These are phyloP conservation scores for Alternaria conjuncta DNA, from an alignment of 2,329 filamentous ascomycete genomes.

Conservation along the genomic window DNA sequence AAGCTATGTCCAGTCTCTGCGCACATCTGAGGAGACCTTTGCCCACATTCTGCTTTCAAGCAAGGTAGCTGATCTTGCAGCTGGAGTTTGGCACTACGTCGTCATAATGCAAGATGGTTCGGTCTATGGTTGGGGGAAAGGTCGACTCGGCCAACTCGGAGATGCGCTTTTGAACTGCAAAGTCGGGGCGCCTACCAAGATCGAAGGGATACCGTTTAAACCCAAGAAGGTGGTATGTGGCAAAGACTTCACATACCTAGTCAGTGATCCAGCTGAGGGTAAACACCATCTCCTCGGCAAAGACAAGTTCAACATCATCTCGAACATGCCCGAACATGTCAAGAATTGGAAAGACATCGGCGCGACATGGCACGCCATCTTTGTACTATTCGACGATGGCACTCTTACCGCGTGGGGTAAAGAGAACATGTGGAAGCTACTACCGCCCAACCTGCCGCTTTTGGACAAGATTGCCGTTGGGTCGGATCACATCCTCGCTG, in stretches of 20 bases:
- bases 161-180: too few species aligned
- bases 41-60: too few species aligned
- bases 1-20: too few species aligned
- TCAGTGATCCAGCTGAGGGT: constrained; percentile 62
- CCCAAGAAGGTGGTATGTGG: constrained; percentile 75
- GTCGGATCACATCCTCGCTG: constrained; percentile 85
- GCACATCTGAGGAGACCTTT: too few species aligned
- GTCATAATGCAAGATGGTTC: too few species aligned
- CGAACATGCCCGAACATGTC: constrained; percentile 61
- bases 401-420: constrained; percentile 77
- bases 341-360: constrained; percentile 70
- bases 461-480: constrained; percentile 75
- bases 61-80: too few species aligned
- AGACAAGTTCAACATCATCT: constrained; percentile 73
- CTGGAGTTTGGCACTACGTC: too few species aligned
- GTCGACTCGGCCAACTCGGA: too few species aligned
- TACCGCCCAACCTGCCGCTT: constrained; percentile 66
- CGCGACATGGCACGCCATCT: constrained; percentile 84
- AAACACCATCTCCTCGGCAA: constrained; percentile 72
- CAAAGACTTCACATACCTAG: constrained; percentile 82
- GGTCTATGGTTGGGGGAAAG: too few species aligned
- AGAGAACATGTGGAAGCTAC: constrained; percentile 82
- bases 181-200: too few species aligned
- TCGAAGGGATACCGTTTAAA: constrained; percentile 62
- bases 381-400: constrained; percentile 69